Evolutionary conservation across 78 protist species (phyloP).

Genomic region (Isochrysis galbana): DNA sequence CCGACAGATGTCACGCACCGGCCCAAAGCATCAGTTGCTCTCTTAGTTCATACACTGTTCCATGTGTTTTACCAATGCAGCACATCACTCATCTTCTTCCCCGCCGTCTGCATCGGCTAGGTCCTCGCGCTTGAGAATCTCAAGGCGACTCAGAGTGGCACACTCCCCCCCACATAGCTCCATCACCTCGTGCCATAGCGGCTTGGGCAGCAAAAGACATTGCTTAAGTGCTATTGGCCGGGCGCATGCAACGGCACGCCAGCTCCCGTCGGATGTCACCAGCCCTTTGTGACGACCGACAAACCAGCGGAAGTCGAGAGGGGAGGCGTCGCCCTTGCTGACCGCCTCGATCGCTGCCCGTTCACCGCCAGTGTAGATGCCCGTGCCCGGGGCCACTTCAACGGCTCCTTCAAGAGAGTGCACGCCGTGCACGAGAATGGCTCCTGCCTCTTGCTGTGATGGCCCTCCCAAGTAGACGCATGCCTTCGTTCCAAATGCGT

Average conservation of each 20-base stretch:
- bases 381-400: conserved; percentile 22
- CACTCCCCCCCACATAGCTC: conserved; percentile 18
- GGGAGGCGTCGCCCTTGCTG: neutral
- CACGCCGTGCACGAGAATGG: conserved; percentile 2
- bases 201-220: conserved; percentile 35
- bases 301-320: conserved; percentile 31
- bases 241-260: conserved; percentile 9
- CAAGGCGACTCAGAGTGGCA: neutral
- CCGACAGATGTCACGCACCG: too few relatives aligned
- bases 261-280: neutral
- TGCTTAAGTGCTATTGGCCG: conserved; percentile 30
- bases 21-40: too few relatives aligned
- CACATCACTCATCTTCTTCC: neutral
- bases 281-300: neutral
- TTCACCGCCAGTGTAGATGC: conserved; percentile 8
- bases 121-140: conserved; percentile 3
- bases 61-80: too few relatives aligned
- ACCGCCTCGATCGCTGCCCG: neutral
- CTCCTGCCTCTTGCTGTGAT: neutral
- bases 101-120: neutral
- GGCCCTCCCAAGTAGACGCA: conserved; percentile 30
- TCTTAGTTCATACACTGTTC: too few relatives aligned
- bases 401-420: neutral
- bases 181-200: conserved; percentile 38
- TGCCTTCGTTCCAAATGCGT: neutral